Evolutionary conservation across 306 rosid genomes (phyloP).

Genomic region (Morella rubra): DNA sequence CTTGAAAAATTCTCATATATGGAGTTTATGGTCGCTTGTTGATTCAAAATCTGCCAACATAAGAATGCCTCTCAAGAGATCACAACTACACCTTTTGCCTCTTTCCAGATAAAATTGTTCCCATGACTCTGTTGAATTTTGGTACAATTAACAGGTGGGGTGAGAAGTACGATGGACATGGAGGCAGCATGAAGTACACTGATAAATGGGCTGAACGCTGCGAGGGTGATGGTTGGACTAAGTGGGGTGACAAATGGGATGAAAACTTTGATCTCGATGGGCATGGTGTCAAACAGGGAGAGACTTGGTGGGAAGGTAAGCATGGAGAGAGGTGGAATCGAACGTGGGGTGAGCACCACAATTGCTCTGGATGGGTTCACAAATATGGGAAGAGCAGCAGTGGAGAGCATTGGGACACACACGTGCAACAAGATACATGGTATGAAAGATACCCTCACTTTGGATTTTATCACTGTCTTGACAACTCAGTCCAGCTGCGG

Average conservation of each 20-base stretch:
- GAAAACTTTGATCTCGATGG: slow-evolving; percentile 69
- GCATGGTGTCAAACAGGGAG: slow-evolving; percentile 86
- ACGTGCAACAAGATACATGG: slow-evolving; percentile 76
- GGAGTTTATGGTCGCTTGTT: not conserved
- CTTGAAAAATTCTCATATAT: not conserved
- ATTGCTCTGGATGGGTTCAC: slow-evolving; percentile 91
- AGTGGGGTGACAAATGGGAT: slow-evolving; percentile 99
- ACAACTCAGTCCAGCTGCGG: slow-evolving; percentile 85
- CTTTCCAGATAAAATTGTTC: not conserved
- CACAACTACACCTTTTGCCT: not conserved
- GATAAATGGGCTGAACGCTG: slow-evolving; percentile 96
- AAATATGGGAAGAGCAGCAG: slow-evolving; percentile 92
- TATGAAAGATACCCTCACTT: slow-evolving; percentile 87
- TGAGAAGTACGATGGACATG: slow-evolving; percentile 79
- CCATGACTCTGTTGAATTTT: not conserved
- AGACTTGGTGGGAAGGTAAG: slow-evolving; percentile 95
- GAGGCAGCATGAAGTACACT: slow-evolving; percentile 85
- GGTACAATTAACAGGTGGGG: slow-evolving; percentile 76
- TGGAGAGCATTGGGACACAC: slow-evolving; percentile 99
- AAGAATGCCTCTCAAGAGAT: not conserved
- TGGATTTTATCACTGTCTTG: slow-evolving; percentile 81
- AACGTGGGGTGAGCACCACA: slow-evolving; percentile 95
- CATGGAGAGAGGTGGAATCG: slow-evolving; percentile 84
- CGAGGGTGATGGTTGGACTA: slow-evolving; percentile 76
- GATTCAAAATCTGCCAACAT: not conserved